phyloP scores from a whole-genome alignment of 2,329 filamentous ascomycete species.

The Scytalidium lignicola region DNA sequence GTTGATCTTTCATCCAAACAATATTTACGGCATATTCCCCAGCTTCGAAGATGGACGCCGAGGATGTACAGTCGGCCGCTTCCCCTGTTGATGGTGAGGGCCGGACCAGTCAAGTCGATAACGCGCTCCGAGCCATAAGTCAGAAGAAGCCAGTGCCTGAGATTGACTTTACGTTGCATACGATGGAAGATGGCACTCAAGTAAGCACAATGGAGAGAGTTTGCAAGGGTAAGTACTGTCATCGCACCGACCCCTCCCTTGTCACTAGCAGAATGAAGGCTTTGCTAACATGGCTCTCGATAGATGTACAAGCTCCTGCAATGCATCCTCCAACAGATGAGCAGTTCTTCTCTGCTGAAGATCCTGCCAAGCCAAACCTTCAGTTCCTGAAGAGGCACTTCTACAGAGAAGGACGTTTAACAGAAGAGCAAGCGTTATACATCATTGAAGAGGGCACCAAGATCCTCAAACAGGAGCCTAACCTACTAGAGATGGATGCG shows the following conservation, averaged over 20 bases:
- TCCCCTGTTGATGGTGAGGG: constrained; percentile 14
- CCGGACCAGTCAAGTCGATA: constrained; percentile 61
- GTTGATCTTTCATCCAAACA: neutral
- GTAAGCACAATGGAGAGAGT: constrained; percentile 95
- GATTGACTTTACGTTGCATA: constrained; percentile 98
- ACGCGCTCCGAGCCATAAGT: constrained; percentile 84
- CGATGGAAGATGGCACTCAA: constrained; percentile 94
- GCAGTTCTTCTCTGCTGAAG: constrained; percentile 85
- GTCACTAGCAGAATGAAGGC: neutral
- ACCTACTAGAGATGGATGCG: constrained; percentile 97
- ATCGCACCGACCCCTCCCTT: constrained; percentile 10
- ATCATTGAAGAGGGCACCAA: constrained; percentile 87
- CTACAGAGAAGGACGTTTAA: constrained; percentile 93
- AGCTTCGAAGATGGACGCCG: constrained; percentile 22
- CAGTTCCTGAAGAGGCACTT: constrained; percentile 97
- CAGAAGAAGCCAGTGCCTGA: constrained; percentile 95
- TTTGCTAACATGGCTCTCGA: constrained; percentile 23
- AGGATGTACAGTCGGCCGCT: constrained; percentile 13
- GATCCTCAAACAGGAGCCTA: constrained; percentile 83
- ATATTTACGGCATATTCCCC: neutral
- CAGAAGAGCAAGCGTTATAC: constrained; percentile 94
- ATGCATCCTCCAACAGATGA: constrained; percentile 89
- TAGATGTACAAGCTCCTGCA: constrained; percentile 96
- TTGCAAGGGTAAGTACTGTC: constrained; percentile 75
- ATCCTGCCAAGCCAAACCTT: constrained; percentile 84